Base-by-base conservation (phyloP, 148 eudicot species). In the Dysphania ambrosioides region DNA sequence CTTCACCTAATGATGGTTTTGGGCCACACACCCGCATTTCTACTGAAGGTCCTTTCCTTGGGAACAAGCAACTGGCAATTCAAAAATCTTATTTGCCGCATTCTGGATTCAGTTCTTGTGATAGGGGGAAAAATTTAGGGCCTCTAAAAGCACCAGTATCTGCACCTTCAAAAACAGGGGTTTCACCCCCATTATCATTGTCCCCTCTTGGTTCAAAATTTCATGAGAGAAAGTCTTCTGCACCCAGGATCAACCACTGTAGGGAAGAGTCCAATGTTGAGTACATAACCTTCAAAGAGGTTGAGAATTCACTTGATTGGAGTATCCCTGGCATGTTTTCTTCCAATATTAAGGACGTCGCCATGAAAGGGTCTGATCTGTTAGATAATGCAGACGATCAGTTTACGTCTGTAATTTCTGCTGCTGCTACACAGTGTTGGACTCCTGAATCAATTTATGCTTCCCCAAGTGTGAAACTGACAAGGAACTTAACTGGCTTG, bases 141-240 rank as follows among this genome's bases (percentile, higher is more conserved):
- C 58, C 75, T 68, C 78, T 65, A 40, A 80, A 57, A 57, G 75
- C 77, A 15, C 70, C 75, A 23, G 62, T 72, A 42, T 72, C 70
- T 27, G 56, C 85, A 65, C 75, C 89, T 51, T 69, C 79, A 13
- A 78, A 77, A 68, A 81, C 56, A 40, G 56, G 69, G 60, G 82
- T 79, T 13, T 89, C 91, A 11, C 72, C 91, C 67, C 83, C 92
- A 1, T 72, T 91, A 63, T 87, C 95, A 60, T 71, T 85, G 76
- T 94, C 98, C 63, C 98, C 98, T 74, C 93, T 91, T 55, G 93
- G 98, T 76, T 90, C 82, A 29, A 85, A 84, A 69, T 83, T 79
- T 78, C 71, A 72, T 70, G 78, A 73, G 59, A 84, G 81, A 53
- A 74, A 70, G 69, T 68, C 75, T 79, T 72, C 30, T 64, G 42